phyloP scores from a whole-genome alignment of 1,284 basidiomycete genomes.

The Cryptococcus sp. region DNA sequence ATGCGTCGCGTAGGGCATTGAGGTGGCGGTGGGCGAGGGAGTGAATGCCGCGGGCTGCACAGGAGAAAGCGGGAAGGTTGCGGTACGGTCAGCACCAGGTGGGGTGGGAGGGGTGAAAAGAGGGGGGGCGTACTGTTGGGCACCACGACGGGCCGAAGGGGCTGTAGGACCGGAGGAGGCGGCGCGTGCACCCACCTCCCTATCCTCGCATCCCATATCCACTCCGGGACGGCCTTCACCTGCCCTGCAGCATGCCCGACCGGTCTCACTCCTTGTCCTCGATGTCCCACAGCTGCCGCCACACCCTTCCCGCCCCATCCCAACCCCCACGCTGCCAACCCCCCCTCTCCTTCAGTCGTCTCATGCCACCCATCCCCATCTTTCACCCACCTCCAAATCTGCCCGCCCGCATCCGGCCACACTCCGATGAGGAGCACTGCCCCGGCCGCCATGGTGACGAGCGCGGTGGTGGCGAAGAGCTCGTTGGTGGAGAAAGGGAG shows the following conservation, averaged over 20 bases:
- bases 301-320: too few relatives aligned
- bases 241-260: background rate
- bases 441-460: slow-evolving; percentile 27
- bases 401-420: slow-evolving; percentile 24
- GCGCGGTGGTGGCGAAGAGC: slow-evolving; percentile 28
- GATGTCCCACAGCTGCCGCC: too few relatives aligned
- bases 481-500: slow-evolving; percentile 32
- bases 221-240: background rate
- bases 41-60: too few relatives aligned
- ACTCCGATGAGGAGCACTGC: slow-evolving; percentile 28
- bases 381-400: slow-evolving; percentile 22
- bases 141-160: too few relatives aligned
- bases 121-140: too few relatives aligned
- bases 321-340: too few relatives aligned
- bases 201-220: slow-evolving; percentile 1
- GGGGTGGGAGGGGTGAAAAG: too few relatives aligned
- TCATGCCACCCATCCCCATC: slow-evolving; percentile 9
- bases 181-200: background rate
- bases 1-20: slow-evolving; percentile 11
- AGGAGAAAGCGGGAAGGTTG: too few relatives aligned
- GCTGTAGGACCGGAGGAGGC: background rate
- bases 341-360: background rate
- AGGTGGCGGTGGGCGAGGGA: slow-evolving; percentile 10
- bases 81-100: too few relatives aligned
- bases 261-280: too few relatives aligned